Base-by-base conservation (phyloP, 2,329 filamentous ascomycete species). In the Echinosphaeria canescens region DNA sequence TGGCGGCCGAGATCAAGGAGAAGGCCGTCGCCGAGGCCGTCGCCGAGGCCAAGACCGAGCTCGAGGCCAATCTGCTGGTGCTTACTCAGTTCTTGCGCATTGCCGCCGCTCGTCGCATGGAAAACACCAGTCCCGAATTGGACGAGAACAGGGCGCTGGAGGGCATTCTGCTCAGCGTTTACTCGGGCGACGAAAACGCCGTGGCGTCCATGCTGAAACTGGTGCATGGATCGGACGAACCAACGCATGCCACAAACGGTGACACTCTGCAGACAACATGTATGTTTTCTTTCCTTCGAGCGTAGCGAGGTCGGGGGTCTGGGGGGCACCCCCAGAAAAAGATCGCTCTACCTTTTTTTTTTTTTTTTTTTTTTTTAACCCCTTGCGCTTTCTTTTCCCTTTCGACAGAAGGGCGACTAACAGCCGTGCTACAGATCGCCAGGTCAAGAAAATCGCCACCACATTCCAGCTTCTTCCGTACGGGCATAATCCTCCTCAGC, bases 61-160 rank as follows among this genome's bases (percentile, higher is more conserved):
- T 53, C 30, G 58, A 66, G 30, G 52, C 57, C 25, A 50, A 65
- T 38, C 54, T 88, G 22, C 54, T 84, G 25, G 56, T 68, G 15
- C 54, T 88, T 34, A 80, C 78, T 5, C 75, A 81, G 44, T 90
- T 88, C 55, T 54, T 88, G 35, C 69, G 75, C 36, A 62, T 82
- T 20, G 79, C 79, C 31, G 79, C 79, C 30, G 71, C 76, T 38
- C 69, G 79, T 36, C 65, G 76, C 38, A 60, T 67, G 13, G 72
- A 79, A 42, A 75, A 76, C 34, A 62, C 56, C 29, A 62, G 75
- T 37, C 59, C 64, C 25, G 50, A 56, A 22, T 47, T 61, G 5
- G 75, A 82, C 30, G 75, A 85, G 53, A 80, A 72, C 48, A 69
- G 71, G 48, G 80, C 78, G 19, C 70, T 88, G 31, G 79, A 90